phyloP scores from a whole-genome alignment of 2,329 filamentous ascomycete genomes.

The Capronia americana region DNA sequence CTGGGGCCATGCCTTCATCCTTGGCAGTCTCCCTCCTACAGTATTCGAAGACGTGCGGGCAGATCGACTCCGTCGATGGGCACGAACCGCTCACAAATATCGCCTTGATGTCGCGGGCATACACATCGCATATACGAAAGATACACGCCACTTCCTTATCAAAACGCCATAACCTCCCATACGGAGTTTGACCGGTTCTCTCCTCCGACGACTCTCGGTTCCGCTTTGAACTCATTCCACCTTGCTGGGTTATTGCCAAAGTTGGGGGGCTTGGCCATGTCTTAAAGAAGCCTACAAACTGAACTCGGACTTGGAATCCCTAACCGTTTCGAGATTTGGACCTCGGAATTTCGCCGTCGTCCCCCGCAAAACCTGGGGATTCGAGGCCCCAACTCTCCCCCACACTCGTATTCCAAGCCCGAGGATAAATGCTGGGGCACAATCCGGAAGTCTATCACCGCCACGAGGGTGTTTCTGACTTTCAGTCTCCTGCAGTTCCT shows the following conservation, averaged over 20 bases:
- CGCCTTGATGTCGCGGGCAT: neutral
- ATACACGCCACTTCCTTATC: neutral
- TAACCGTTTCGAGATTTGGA: conserved; percentile 22
- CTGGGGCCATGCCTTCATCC: neutral
- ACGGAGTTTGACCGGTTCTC: neutral
- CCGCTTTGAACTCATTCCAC: neutral
- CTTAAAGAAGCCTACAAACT: neutral
- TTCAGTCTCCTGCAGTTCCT: neutral
- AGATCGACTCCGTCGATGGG: neutral
- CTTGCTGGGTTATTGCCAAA: neutral
- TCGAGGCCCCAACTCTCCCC: conserved; percentile 7
- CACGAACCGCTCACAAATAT: too few species aligned
- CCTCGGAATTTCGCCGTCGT: conserved; percentile 15
- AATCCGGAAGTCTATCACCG: conserved; percentile 1
- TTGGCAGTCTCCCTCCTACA: neutral
- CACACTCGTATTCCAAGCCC: conserved; percentile 7
- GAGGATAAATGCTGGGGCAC: conserved; percentile 11
- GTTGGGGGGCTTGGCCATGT: neutral
- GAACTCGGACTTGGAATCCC: neutral
- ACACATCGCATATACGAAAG: neutral
- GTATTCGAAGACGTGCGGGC: neutral
- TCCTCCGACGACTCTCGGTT: neutral
- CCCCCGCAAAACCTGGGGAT: conserved; percentile 24
- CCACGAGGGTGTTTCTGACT: conserved; percentile 5
- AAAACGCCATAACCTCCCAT: neutral